Evolutionary conservation across 352 stramenopile genomes (phyloP).

Genomic region (Blastocystis hominis): DNA sequence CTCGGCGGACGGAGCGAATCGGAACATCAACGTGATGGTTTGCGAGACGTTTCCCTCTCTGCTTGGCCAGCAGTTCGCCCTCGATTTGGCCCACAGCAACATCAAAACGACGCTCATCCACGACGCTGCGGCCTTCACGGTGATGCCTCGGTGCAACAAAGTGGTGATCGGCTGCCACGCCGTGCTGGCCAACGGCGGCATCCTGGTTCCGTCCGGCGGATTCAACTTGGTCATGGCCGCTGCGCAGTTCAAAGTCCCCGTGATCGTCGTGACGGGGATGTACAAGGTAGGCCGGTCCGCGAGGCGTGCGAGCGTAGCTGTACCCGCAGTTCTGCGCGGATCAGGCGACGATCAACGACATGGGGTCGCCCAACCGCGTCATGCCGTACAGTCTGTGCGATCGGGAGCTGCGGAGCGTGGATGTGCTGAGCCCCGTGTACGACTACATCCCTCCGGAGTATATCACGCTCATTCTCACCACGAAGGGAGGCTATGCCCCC

Average conservation of each 20-base stretch:
- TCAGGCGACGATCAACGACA: constrained; percentile 50
- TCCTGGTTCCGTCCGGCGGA: constrained; percentile 24
- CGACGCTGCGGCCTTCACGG: constrained; percentile 43
- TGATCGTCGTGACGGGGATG: constrained; percentile 53
- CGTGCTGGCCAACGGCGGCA: constrained; percentile 47
- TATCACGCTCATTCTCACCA: constrained; percentile 47
- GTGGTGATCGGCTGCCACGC: constrained; percentile 46
- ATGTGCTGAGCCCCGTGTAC: constrained; percentile 55
- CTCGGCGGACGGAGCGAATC: neutral
- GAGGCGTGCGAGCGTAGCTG: neutral
- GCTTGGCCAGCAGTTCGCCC: constrained; percentile 5
- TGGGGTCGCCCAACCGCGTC: constrained; percentile 18
- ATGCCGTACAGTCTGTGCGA: constrained; percentile 34
- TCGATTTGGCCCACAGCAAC: neutral
- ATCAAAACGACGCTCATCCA: constrained; percentile 44
- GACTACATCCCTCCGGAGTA: constrained; percentile 58
- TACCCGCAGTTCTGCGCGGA: constrained; percentile 42
- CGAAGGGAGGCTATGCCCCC: constrained; percentile 39
- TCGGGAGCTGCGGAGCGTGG: constrained; percentile 17
- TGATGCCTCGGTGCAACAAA: constrained; percentile 54
- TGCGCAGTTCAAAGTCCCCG: constrained; percentile 17
- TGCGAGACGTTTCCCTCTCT: constrained; percentile 38
- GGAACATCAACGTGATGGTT: constrained; percentile 45
- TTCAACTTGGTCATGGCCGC: constrained; percentile 42
- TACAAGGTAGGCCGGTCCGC: constrained; percentile 4